These are phyloP conservation scores for Penicillium palitans DNA, from an alignment of 2,329 filamentous ascomycete genomes.

Conservation along the genomic window DNA sequence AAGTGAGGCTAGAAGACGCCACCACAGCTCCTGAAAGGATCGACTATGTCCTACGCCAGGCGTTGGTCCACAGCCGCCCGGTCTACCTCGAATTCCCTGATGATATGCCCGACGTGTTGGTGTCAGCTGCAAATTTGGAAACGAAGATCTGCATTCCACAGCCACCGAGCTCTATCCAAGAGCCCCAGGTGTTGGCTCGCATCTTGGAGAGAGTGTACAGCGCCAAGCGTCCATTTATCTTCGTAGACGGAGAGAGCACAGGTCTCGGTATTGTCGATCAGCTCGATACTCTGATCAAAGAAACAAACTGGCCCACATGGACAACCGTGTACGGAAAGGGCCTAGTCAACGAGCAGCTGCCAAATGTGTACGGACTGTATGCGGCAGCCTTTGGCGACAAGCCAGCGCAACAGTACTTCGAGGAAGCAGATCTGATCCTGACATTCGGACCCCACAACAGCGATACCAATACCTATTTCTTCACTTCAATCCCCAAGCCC, in stretches of 20 bases:
- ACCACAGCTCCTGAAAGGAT: constrained; percentile 51
- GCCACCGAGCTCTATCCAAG: constrained; percentile 13
- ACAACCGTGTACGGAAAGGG: constrained; percentile 53
- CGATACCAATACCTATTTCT: constrained; percentile 62
- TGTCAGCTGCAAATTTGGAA: constrained; percentile 25
- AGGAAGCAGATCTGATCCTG: constrained; percentile 43
- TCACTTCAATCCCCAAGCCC: constrained; percentile 75
- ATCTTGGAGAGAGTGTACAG: constrained; percentile 47
- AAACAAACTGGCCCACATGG: constrained; percentile 51
- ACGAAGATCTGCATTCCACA: constrained; percentile 18
- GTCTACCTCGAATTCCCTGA: constrained; percentile 58
- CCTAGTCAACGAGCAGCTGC: constrained; percentile 50
- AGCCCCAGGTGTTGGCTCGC: constrained; percentile 27
- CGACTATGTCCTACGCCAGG: constrained; percentile 53
- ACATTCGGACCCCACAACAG: constrained; percentile 39
- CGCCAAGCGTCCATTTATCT: constrained; percentile 51
- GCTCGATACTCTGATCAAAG: constrained; percentile 46
- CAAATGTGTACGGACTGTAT: constrained; percentile 54
- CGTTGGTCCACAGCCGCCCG: constrained; percentile 55
- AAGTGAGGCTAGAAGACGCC: constrained; percentile 51
- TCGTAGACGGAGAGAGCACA: constrained; percentile 55
- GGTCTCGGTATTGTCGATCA: constrained; percentile 45
- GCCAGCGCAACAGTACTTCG: constrained; percentile 36
- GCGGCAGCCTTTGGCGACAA: constrained; percentile 44
- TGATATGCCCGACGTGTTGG: constrained; percentile 49